Percentiles rank a stretch among this genome's conserved stretches.
phyloP scores from a whole-genome alignment of 23 red algal species.

The Gracilaria gracilis region DNA sequence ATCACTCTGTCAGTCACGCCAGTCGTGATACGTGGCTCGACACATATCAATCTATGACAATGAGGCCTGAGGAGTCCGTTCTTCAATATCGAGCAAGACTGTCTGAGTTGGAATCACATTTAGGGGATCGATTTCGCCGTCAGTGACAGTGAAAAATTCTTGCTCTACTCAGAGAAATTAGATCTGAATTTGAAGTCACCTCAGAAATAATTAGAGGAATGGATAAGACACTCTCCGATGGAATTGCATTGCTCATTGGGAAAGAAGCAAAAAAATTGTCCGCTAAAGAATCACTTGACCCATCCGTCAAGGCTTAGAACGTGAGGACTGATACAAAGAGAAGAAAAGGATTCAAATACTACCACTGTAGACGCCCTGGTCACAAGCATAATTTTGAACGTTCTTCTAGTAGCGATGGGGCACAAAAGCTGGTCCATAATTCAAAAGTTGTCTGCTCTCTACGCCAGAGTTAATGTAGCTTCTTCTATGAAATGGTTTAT shows the following conservation, averaged over 20 bases:
- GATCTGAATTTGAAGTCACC: background rate
- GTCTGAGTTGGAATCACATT: background rate
- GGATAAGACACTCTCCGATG: background rate
- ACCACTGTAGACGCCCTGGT: background rate
- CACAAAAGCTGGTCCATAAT: background rate
- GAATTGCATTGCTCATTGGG: background rate
- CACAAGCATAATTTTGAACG: background rate
- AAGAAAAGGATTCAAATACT: background rate
- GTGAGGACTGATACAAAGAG: background rate
- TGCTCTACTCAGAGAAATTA: background rate
- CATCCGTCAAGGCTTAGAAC: background rate
- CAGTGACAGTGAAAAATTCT: background rate
- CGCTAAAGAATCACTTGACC: background rate
- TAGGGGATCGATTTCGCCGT: background rate
- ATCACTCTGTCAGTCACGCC: background rate
- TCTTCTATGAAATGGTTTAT: conserved; percentile 29
- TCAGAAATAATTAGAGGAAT: background rate
- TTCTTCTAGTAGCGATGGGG: background rate
- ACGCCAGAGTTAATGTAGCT: background rate
- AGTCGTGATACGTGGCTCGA: background rate
- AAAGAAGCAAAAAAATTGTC: background rate
- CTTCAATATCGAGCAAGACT: background rate
- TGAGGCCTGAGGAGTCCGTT: background rate
- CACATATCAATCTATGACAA: background rate
- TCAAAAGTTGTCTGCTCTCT: background rate